Conservation (phyloP, 1,284 basidiomycete genomes). For the Trametes sp. region DNA sequence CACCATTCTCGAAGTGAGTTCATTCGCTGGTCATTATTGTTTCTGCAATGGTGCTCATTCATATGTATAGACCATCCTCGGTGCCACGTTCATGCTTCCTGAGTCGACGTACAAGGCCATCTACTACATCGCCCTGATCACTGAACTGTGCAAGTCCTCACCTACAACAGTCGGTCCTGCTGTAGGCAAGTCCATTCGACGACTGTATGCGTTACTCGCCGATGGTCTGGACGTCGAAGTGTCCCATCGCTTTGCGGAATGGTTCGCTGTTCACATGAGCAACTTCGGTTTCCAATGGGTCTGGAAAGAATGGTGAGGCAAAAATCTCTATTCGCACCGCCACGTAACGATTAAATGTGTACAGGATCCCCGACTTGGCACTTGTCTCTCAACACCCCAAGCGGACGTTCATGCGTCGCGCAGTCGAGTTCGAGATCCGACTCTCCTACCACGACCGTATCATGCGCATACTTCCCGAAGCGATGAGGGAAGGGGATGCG, state of each 20-base stretch:
- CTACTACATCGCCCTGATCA: conserved; percentile 90
- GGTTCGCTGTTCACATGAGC: conserved; percentile 96
- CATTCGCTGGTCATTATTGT: background rate
- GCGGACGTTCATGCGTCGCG: conserved; percentile 86
- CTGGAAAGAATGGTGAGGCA: conserved; percentile 97
- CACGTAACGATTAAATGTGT: conserved; percentile 1
- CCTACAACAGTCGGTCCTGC: conserved; percentile 94
- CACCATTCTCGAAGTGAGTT: conserved; percentile 74
- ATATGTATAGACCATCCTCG: conserved; percentile 71
- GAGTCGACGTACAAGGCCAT: conserved; percentile 79
- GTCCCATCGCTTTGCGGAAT: conserved; percentile 85
- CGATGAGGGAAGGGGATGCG: conserved; percentile 74
- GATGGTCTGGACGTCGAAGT: conserved; percentile 90
- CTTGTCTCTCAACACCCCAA: conserved; percentile 83
- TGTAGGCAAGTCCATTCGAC: conserved; percentile 93
- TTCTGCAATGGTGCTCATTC: background rate
- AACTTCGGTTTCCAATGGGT: conserved; percentile 99
- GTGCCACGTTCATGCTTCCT: conserved; percentile 81
- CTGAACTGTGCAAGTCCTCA: conserved; percentile 93
- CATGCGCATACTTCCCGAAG: conserved; percentile 85
- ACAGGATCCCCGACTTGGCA: conserved; percentile 86
- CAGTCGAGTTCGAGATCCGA: conserved; percentile 90
- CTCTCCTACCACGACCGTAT: conserved; percentile 96
- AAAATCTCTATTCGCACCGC: background rate
- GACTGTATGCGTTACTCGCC: conserved; percentile 78